A percentile compares a stretch with the other conserved stretches of the same genome.
These are phyloP conservation scores for Leucosporidium scottii DNA, from an alignment of 768 basidiomycete genomes.

Conservation along the genomic window DNA sequence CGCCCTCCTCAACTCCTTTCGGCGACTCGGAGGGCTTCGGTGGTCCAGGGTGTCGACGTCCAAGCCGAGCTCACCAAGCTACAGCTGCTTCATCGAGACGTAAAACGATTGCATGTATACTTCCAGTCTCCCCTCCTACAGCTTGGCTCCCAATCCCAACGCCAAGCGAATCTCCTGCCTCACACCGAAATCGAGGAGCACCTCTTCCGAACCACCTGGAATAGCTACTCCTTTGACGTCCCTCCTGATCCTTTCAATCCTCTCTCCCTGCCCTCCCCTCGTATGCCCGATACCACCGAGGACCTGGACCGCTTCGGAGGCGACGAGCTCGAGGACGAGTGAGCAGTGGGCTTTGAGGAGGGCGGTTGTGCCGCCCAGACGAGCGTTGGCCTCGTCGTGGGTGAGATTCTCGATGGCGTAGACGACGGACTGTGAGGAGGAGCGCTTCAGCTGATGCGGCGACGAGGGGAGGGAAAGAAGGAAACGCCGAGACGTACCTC, in stretches of 20 bases:
- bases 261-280: constrained; percentile 23
- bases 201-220: constrained; percentile 29
- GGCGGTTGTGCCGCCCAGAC: constrained; percentile 34
- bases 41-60: too few species aligned
- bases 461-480: too few species aligned
- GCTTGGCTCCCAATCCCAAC: constrained; percentile 30
- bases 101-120: too few species aligned
- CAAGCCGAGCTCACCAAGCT: too few species aligned
- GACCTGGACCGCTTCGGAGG: constrained; percentile 34
- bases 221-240: constrained; percentile 33
- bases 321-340: constrained; percentile 28
- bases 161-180: constrained; percentile 20
- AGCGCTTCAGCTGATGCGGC: background rate
- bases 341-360: constrained; percentile 34
- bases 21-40: too few species aligned
- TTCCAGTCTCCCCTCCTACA: constrained; percentile 3
- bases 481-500: constrained; percentile 17
- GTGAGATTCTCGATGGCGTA: constrained; percentile 29
- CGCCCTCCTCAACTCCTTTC: too few species aligned
- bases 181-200: constrained; percentile 34
- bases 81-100: too few species aligned
- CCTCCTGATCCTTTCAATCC: constrained; percentile 32
- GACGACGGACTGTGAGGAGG: constrained; percentile 15
- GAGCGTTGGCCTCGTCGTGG: constrained; percentile 21
- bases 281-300: constrained; percentile 36